phyloP scores from a whole-genome alignment of 176 grass and related monocot species.

The Chloris gayana region DNA sequence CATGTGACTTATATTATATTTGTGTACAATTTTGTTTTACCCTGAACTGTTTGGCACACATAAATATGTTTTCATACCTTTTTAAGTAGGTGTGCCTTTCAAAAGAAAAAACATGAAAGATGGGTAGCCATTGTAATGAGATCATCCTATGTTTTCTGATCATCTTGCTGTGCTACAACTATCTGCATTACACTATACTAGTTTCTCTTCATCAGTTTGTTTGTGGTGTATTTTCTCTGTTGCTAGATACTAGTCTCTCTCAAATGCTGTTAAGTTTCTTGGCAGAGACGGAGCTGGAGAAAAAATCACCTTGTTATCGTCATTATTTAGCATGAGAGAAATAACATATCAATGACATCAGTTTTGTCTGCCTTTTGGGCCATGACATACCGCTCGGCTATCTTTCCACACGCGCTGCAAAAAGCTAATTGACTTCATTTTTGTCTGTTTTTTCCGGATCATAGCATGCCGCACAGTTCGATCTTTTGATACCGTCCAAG shows the following conservation, averaged over 20 bases:
- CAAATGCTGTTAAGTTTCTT: constrained; percentile 15
- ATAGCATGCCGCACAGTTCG: constrained; percentile 26
- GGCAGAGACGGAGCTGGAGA: constrained; percentile 21
- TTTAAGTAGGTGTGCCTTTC: background rate
- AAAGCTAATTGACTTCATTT: constrained; percentile 45
- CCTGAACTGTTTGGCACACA: background rate
- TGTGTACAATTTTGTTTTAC: background rate
- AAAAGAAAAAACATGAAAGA: background rate
- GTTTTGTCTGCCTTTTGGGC: constrained; percentile 16
- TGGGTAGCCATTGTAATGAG: background rate
- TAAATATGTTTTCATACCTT: background rate
- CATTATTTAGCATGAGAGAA: background rate
- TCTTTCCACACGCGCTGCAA: background rate
- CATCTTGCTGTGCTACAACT: background rate
- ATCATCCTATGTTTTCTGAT: background rate
- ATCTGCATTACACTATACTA: background rate
- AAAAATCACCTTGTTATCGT: background rate
- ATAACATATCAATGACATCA: constrained; percentile 36
- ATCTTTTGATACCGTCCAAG: constrained; percentile 21
- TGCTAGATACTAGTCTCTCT: background rate
- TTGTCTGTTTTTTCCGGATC: constrained; percentile 45
- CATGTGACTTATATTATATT: background rate
- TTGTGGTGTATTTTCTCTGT: background rate
- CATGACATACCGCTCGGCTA: constrained; percentile 6
- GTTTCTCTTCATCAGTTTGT: background rate